phyloP scores from a whole-genome alignment of 257 asterid genomes.

The Scutellaria galericulata region DNA sequence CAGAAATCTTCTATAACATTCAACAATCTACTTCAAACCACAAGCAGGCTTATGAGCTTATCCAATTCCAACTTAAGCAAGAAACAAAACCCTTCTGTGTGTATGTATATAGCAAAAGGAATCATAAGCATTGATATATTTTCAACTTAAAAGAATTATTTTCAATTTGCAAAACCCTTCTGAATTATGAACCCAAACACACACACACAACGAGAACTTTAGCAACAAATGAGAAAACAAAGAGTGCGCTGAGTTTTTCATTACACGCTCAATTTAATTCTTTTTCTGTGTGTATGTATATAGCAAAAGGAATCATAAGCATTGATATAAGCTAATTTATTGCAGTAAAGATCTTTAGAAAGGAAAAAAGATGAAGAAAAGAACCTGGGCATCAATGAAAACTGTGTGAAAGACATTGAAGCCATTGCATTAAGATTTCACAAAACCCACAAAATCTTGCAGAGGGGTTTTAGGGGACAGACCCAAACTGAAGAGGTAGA shows the following conservation, averaged over 20 bases:
- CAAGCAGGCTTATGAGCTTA: background rate
- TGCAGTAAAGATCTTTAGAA: background rate
- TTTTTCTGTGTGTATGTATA: background rate
- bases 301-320: slow-evolving; percentile 11
- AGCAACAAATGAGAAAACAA: slow-evolving; percentile 7
- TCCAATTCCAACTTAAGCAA: slow-evolving; percentile 13
- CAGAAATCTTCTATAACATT: slow-evolving; percentile 3
- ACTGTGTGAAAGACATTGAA: slow-evolving; percentile 61
- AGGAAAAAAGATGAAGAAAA: slow-evolving; percentile 36
- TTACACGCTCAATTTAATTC: background rate
- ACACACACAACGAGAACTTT: background rate
- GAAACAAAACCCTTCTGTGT: too few relatives aligned
- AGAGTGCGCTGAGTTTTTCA: background rate
- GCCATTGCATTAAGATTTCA: slow-evolving; percentile 60
- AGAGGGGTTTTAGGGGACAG: slow-evolving; percentile 57
- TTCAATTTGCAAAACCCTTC: background rate
- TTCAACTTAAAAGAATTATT: too few relatives aligned
- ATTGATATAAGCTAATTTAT: slow-evolving; percentile 21
- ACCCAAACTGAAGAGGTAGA: slow-evolving; percentile 30
- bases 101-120: too few relatives aligned
- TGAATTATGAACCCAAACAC: slow-evolving; percentile 8
- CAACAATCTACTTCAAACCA: slow-evolving; percentile 18
- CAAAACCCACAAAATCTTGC: slow-evolving; percentile 44
- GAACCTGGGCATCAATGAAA: slow-evolving; percentile 75
- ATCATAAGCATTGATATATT: too few relatives aligned